A percentile compares a stretch with the other conserved stretches of the same genome.
phyloP scores from a whole-genome alignment of 176 grass and related monocot genomes.

The Elaeis guineensis region DNA sequence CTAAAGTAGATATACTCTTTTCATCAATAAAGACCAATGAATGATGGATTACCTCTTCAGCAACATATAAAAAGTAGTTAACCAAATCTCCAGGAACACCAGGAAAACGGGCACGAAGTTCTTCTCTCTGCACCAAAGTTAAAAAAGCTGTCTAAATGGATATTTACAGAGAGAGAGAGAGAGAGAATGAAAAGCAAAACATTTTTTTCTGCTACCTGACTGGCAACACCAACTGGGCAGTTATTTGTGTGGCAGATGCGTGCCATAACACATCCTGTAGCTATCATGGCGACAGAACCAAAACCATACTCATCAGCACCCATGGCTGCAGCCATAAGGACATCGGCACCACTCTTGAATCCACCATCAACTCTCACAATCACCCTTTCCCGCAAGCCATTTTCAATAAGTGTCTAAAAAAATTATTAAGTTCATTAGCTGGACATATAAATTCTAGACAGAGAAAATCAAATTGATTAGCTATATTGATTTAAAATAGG shows the following conservation, averaged over 20 bases:
- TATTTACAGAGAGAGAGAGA: conserved; percentile 20
- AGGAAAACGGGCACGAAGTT: conserved; percentile 97
- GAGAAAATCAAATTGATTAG: conserved; percentile 16
- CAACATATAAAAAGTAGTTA: conserved; percentile 97
- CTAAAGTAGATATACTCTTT: too few species aligned
- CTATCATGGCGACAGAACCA: conserved; percentile 99
- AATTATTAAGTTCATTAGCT: conserved; percentile 8
- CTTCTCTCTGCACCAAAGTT: conserved; percentile 73
- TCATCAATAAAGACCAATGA: too few species aligned
- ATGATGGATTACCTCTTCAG: conserved; percentile 70
- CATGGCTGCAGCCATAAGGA: conserved; percentile 94
- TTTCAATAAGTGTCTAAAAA: conserved; percentile 75
- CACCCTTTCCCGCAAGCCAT: conserved; percentile 92
- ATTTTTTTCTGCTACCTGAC: conserved; percentile 62
- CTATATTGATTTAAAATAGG: conserved; percentile 18
- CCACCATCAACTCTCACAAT: conserved; percentile 96
- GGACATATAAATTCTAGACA: conserved; percentile 25
- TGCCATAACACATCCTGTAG: conserved; percentile 98
- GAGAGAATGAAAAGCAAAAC: conserved; percentile 17
- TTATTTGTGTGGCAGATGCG: conserved; percentile 99
- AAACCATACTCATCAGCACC: conserved; percentile 99
- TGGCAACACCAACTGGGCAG: conserved; percentile 97
- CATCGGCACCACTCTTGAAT: conserved; percentile 91
- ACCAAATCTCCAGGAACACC: conserved; percentile 99
- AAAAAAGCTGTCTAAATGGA: conserved; percentile 20